These are phyloP conservation scores for Coemansia pectinata DNA, from an alignment of 192 early-diverging fungal genomes.

Conservation along the genomic window DNA sequence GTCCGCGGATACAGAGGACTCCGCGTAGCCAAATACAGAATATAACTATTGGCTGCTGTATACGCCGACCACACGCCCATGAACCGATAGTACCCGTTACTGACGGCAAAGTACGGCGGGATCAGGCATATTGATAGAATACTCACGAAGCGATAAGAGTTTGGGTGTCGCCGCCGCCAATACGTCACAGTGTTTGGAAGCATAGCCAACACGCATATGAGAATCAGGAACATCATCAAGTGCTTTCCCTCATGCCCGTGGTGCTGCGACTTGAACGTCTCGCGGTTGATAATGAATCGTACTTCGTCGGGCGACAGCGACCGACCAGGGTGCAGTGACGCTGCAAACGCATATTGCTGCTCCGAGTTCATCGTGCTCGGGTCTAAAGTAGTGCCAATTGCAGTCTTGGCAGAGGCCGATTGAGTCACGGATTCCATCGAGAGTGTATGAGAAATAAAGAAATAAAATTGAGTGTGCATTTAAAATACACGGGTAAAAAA, in stretches of 20 bases:
- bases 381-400: not conserved
- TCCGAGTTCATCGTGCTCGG: slow-evolving; percentile 8
- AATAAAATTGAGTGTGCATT: not conserved
- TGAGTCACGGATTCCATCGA: slow-evolving; percentile 1
- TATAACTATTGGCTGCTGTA: slow-evolving; percentile 28
- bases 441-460: not conserved
- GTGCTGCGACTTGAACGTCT: slow-evolving; percentile 36
- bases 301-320: slow-evolving; percentile 28
- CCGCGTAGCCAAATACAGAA: slow-evolving; percentile 43
- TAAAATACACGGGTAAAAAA: not conserved
- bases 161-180: slow-evolving; percentile 42
- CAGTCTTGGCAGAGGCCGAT: not conserved
- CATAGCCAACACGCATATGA: slow-evolving; percentile 36
- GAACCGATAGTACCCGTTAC: slow-evolving; percentile 43
- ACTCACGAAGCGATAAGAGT: slow-evolving; percentile 45
- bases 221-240: slow-evolving; percentile 43
- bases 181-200: slow-evolving; percentile 34
- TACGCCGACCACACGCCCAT: slow-evolving; percentile 36
- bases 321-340: slow-evolving; percentile 27
- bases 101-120: slow-evolving; percentile 46
- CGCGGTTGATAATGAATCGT: slow-evolving; percentile 14
- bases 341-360: slow-evolving; percentile 26
- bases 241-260: slow-evolving; percentile 42
- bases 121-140: slow-evolving; percentile 45
- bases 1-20: slow-evolving; percentile 36